Percentiles rank a stretch among this genome's conserved stretches.
These are phyloP conservation scores for Lumnitzera littorea DNA, from an alignment of 345 rosid genomes.

Conservation along the genomic window DNA sequence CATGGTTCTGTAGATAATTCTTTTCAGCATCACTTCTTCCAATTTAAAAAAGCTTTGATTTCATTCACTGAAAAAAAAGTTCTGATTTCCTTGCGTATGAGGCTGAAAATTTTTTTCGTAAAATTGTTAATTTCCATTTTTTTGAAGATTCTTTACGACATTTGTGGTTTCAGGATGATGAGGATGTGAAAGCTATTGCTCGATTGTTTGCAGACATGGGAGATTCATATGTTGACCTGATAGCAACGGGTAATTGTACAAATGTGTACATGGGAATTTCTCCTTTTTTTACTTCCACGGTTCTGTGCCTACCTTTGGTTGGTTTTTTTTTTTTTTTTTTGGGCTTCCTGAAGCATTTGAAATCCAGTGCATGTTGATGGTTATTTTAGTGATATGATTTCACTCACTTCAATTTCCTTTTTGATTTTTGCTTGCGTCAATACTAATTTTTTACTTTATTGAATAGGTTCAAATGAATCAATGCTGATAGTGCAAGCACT, in stretches of 20 bases:
- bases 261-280: neutral
- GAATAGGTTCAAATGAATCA: conserved; percentile 80
- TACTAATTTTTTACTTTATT: conserved; percentile 8
- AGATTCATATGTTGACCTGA: conserved; percentile 92
- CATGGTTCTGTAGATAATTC: too few relatives aligned
- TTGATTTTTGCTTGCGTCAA: neutral
- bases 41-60: too few relatives aligned
- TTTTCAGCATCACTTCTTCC: too few relatives aligned
- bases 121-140: too few relatives aligned
- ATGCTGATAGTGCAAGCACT: conserved; percentile 82
- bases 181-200: conserved; percentile 97
- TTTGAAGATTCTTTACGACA: neutral
- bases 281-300: conserved; percentile 4
- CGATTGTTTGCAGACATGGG: conserved; percentile 96
- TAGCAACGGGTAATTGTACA: conserved; percentile 65
- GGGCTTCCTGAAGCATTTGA: neutral
- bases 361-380: too few relatives aligned
- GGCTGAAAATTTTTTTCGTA: too few relatives aligned
- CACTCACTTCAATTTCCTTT: neutral
- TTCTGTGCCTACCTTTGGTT: neutral
- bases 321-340: neutral
- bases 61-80: too few relatives aligned
- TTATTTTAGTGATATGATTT: too few relatives aligned
- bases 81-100: neutral
- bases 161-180: conserved; percentile 72